phyloP scores from a whole-genome alignment of 805 yeast genomes.

The Crinitomyces ghanaensis region DNA sequence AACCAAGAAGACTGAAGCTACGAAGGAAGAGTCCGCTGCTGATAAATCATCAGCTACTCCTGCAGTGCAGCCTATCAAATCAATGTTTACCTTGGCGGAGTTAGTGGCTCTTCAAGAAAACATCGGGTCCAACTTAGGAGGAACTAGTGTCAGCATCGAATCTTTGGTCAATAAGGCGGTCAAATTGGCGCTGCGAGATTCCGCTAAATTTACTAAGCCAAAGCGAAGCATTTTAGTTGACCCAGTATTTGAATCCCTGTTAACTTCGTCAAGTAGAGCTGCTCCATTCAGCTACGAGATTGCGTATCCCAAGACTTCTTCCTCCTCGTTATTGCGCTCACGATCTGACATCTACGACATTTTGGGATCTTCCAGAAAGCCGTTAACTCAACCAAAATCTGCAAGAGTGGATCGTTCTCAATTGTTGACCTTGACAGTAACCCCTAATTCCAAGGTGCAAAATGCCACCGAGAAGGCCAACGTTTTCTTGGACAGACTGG shows the following conservation, averaged over 20 bases:
- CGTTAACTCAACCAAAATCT: conserved; percentile 5
- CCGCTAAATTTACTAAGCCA: conserved; percentile 31
- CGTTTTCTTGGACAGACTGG: conserved; percentile 22
- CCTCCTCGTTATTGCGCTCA: conserved; percentile 11
- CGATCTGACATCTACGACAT: conserved; percentile 23
- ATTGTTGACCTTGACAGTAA: conserved; percentile 15
- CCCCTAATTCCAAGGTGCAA: conserved; percentile 26
- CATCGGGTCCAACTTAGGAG: conserved; percentile 17
- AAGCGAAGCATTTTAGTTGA: conserved; percentile 37
- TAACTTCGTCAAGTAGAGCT: conserved; percentile 31
- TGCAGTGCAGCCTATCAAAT: conserved; percentile 12
- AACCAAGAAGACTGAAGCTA: conserved; percentile 11
- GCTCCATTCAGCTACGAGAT: conserved; percentile 33
- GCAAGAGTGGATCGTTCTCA: conserved; percentile 16
- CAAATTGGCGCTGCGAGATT: conserved; percentile 29
- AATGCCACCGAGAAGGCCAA: conserved; percentile 36
- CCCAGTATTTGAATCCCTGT: conserved; percentile 46
- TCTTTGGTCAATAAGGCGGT: conserved; percentile 35
- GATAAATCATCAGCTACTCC: conserved; percentile 4
- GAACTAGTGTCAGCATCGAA: conserved; percentile 22
- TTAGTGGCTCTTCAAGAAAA: conserved; percentile 12
- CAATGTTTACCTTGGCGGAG: conserved; percentile 11
- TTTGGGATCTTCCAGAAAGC: conserved; percentile 15
- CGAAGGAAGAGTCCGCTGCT: conserved; percentile 15
- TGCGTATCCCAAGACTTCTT: conserved; percentile 20